Evolutionary conservation across 2,329 filamentous ascomycete genomes (phyloP), one percentile per base, ranked within the genome.

Genomic region (Albifimbria verrucaria): DNA sequence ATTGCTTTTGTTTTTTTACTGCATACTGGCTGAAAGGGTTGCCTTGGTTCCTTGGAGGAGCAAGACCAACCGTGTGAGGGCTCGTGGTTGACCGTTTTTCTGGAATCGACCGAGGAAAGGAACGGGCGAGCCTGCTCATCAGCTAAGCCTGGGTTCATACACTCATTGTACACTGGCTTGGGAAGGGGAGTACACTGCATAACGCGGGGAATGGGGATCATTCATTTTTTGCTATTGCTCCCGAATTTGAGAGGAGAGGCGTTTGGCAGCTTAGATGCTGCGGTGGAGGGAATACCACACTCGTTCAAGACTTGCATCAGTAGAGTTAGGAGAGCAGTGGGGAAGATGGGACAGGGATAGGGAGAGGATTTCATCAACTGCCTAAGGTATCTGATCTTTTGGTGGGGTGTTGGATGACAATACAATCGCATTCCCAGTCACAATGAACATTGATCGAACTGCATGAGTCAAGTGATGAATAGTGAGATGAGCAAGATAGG

Each of bases 111-210:
- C 52, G 44, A 52, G 53, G 41, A 55, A 51, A 18, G 10, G 3
- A 11, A n/a, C 20, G 23, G 17, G 15, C 18, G 18, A 3, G 46
- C 25, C 22, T 4, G 24, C n/a, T 22, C 24, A 10, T 25, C 25
- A 24, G 46, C 25, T n/a, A 36, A 48, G 24, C n/a, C 20, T 20
- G 18, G 15, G 26, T 25, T 48, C 23, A 12, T n/a, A 12, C 55
- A 61, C 58, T 57, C 54, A 56, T 51, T 59, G 57, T 62, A 58
- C 55, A 57, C 56, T 57, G 56, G 50, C 55, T 49, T 57, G 58
- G 61, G 57, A 58, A 53, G 51, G 52, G 28, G 21, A 23, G n/a
- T 50, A 25, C 36, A 32, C n/a, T 54, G 61, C 51, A 61, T 54
- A 28, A 36, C 26, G 48, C 25, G 32, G 51, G 21, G 18, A 58